Percentiles rank a stretch among this genome's conserved stretches.
phyloP scores from a whole-genome alignment of 2,329 filamentous ascomycete species.

The Fusarium stilboides region DNA sequence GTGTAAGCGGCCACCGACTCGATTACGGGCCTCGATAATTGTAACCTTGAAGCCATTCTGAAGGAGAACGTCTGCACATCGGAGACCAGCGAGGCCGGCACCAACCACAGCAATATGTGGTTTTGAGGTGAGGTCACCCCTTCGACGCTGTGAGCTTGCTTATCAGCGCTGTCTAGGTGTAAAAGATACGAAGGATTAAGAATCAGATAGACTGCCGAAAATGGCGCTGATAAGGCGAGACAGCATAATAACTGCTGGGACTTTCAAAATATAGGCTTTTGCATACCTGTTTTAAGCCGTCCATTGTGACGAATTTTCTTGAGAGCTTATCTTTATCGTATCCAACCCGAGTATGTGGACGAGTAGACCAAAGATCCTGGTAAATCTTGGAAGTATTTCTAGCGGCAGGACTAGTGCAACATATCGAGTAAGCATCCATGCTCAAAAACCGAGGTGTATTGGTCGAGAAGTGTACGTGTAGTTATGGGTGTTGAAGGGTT shows the following conservation, averaged over 20 bases:
- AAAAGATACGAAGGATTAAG: conserved; percentile 35
- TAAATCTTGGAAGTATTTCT: conserved; percentile 65
- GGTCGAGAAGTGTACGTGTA: conserved; percentile 13
- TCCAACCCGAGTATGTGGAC: conserved; percentile 55
- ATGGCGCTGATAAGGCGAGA: conserved; percentile 10
- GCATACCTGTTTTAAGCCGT: conserved; percentile 57
- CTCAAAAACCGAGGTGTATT: conserved; percentile 12
- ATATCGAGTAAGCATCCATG: conserved; percentile 70
- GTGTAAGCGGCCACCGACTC: conserved; percentile 76
- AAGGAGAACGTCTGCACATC: conserved; percentile 78
- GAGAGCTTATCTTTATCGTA: conserved; percentile 52
- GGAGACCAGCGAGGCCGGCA: conserved; percentile 78
- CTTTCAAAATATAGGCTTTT: not conserved
- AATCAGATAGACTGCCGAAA: conserved; percentile 2
- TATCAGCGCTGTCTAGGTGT: conserved; percentile 43
- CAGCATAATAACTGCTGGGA: not conserved
- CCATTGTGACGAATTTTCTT: conserved; percentile 51
- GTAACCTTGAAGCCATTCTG: conserved; percentile 77
- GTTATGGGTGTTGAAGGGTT: conserved; percentile 9
- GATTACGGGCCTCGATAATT: conserved; percentile 76
- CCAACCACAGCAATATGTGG: conserved; percentile 78
- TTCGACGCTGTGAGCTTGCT: conserved; percentile 44
- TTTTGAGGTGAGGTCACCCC: conserved; percentile 43
- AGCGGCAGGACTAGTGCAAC: conserved; percentile 61
- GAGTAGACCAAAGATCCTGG: conserved; percentile 63